These are phyloP conservation scores for Trichoderma gracile DNA, from an alignment of 2,329 filamentous ascomycete species.

Conservation along the genomic window DNA sequence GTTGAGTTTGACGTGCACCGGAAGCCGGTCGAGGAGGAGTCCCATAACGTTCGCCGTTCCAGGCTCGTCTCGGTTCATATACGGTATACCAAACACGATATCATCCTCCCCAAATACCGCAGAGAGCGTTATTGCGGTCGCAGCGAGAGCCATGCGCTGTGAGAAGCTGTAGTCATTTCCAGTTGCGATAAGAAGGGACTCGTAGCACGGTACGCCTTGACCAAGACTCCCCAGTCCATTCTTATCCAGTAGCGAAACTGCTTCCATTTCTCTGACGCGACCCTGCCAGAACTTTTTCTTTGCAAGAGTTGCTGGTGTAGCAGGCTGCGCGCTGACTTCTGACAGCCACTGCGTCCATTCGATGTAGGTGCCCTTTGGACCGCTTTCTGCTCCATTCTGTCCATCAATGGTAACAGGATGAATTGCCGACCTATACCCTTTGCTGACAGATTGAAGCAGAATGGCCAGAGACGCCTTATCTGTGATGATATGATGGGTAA, in stretches of 20 bases:
- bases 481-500: constrained; percentile 9
- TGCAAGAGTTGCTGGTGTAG: neutral
- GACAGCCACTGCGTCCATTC: constrained; percentile 10
- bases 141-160: neutral
- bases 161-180: neutral
- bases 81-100: neutral
- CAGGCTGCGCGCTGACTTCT: neutral
- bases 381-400: neutral
- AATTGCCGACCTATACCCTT: neutral
- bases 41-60: neutral
- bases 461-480: constrained; percentile 2
- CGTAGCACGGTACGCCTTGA: neutral
- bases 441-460: neutral
- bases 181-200: neutral
- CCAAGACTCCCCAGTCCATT: neutral
- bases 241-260: neutral
- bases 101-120: neutral
- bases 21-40: constrained; percentile 1
- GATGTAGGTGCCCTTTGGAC: neutral
- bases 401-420: neutral
- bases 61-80: constrained; percentile 13
- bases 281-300: neutral
- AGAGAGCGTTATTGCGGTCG: neutral
- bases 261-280: neutral
- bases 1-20: neutral